Percentiles rank a stretch among this genome's conserved stretches.
Conservation (phyloP, 1,284 basidiomycete genomes). For the Ustilago cynodontis region DNA sequence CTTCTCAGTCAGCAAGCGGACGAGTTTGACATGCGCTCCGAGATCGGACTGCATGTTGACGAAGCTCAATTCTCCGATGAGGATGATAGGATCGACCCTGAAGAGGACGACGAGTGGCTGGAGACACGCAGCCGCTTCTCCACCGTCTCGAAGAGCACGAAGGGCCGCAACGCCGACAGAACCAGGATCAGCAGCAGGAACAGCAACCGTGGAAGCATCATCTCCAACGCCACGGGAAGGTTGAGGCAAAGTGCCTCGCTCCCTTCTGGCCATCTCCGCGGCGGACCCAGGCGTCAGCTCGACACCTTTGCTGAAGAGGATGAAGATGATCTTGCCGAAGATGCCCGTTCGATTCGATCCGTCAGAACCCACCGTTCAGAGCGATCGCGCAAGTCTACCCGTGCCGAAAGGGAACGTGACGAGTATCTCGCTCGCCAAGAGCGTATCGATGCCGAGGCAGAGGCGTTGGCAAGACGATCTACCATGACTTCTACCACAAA, state of each 20-base stretch:
- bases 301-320: slow-evolving; percentile 48
- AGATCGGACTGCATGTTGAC: slow-evolving; percentile 34
- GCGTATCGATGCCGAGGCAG: slow-evolving; percentile 13
- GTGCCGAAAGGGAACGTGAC: slow-evolving; percentile 44
- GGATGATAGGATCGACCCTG: slow-evolving; percentile 18
- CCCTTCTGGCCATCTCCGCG: slow-evolving; percentile 32
- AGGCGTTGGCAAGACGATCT: neutral
- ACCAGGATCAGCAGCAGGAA: slow-evolving; percentile 18
- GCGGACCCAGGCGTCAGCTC: slow-evolving; percentile 23
- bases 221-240: slow-evolving; percentile 35
- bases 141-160: slow-evolving; percentile 17
- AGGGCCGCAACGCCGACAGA: slow-evolving; percentile 1
- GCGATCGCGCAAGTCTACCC: slow-evolving; percentile 31
- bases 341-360: slow-evolving; percentile 23
- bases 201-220: slow-evolving; percentile 31
- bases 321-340: slow-evolving; percentile 32
- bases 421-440: slow-evolving; percentile 45
- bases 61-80: slow-evolving; percentile 28
- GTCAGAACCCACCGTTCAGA: slow-evolving; percentile 22
- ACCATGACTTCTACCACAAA: slow-evolving; percentile 6
- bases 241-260: slow-evolving; percentile 33
- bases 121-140: slow-evolving; percentile 37
- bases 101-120: slow-evolving; percentile 36
- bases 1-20: slow-evolving; percentile 17
- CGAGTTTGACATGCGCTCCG: slow-evolving; percentile 23